phyloP scores from a whole-genome alignment of 176 grass and related monocot species.

The Phragmites australis region DNA sequence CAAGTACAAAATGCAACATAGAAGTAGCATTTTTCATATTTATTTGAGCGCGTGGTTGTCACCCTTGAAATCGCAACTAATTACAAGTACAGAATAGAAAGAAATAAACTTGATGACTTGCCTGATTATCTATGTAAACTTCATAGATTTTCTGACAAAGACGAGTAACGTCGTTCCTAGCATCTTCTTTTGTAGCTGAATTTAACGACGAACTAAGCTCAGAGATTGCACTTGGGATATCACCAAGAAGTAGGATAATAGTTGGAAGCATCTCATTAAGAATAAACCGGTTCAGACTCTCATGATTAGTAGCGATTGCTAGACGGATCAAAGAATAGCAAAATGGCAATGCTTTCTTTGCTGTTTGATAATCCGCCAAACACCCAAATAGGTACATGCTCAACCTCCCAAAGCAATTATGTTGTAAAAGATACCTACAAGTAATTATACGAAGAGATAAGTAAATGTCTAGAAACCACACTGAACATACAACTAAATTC shows the following conservation, averaged over 20 bases:
- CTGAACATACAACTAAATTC: background rate
- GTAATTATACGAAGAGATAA: background rate
- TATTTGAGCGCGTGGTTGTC: background rate
- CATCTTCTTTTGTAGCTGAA: slow-evolving; percentile 29
- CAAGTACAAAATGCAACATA: background rate
- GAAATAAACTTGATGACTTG: background rate
- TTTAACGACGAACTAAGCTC: slow-evolving; percentile 41
- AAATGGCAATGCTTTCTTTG: slow-evolving; percentile 48
- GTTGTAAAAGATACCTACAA: slow-evolving; percentile 61
- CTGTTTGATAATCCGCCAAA: slow-evolving; percentile 55
- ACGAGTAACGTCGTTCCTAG: slow-evolving; percentile 30
- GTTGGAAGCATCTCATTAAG: slow-evolving; percentile 59
- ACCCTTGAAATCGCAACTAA: background rate
- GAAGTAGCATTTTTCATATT: background rate
- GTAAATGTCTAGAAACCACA: background rate
- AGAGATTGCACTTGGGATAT: slow-evolving; percentile 31
- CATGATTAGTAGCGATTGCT: slow-evolving; percentile 41
- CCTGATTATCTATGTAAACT: background rate
- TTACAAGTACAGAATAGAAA: background rate
- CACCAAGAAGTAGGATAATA: background rate
- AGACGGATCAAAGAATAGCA: slow-evolving; percentile 51
- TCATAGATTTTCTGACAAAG: slow-evolving; percentile 61
- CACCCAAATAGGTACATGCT: slow-evolving; percentile 36
- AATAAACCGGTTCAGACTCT: slow-evolving; percentile 54
- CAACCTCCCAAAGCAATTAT: slow-evolving; percentile 50